Percentiles rank a stretch among this genome's conserved stretches.
Conservation (phyloP, 164 flowering plant genomes). For the Macadamia tetraphylla region DNA sequence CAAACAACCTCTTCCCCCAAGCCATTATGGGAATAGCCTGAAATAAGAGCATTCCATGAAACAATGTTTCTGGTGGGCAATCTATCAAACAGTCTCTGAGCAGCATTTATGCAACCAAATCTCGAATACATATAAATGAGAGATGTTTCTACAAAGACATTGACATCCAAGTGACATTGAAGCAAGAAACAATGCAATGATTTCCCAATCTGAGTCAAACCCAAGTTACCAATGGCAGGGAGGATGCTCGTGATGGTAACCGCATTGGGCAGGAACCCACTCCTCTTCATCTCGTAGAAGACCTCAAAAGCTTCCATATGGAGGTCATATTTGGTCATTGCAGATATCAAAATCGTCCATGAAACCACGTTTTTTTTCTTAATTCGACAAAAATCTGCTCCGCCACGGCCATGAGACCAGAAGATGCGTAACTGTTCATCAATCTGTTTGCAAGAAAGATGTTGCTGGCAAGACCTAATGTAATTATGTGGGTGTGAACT, state of each 20-base stretch:
- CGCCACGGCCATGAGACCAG: conserved; percentile 15
- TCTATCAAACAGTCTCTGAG: conserved; percentile 24
- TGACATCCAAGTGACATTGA: conserved; percentile 19
- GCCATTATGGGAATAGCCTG: conserved; percentile 26
- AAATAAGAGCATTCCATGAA: conserved; percentile 36
- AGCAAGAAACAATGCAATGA: conserved; percentile 32
- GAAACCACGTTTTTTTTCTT: conserved; percentile 32
- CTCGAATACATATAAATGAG: conserved; percentile 32
- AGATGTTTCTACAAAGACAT: conserved; percentile 35
- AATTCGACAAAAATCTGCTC: conserved; percentile 21
- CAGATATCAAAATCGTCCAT: conserved; percentile 41
- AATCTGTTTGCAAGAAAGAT: conserved; percentile 34
- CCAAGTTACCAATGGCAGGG: conserved; percentile 33
- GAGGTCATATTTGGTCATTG: conserved; percentile 20
- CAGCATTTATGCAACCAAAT: conserved; percentile 23
- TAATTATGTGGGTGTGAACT: conserved; percentile 28
- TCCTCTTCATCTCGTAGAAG: conserved; percentile 26
- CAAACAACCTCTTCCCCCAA: conserved; percentile 22
- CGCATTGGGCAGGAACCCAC: conserved; percentile 28
- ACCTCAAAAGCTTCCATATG: conserved; percentile 19
- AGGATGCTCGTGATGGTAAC: conserved; percentile 31
- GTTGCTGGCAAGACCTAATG: conserved; percentile 24
- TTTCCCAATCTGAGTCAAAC: conserved; percentile 25
- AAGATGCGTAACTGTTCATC: conserved; percentile 27
- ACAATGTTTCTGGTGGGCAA: conserved; percentile 24